Conservation (phyloP, 2,329 filamentous ascomycete genomes). For the Pleomassaria siparia region DNA sequence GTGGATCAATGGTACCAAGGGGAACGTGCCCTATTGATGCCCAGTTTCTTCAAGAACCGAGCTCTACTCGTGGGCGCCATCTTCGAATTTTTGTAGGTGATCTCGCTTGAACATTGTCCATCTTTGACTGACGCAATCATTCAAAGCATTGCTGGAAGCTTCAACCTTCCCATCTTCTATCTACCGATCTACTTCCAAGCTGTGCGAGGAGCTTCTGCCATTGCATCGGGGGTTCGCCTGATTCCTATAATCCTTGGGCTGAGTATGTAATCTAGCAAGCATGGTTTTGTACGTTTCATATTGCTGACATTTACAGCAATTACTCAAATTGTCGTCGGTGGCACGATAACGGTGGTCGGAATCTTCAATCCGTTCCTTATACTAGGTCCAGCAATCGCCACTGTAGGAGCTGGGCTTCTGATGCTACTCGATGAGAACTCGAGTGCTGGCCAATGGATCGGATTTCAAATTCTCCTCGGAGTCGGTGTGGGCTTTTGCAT, state of each 20-base stretch:
- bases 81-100: not conserved
- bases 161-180: constrained; percentile 46
- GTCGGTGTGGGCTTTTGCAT: constrained; percentile 20
- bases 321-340: constrained; percentile 33
- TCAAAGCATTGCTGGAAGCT: constrained; percentile 28
- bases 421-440: constrained; percentile 21
- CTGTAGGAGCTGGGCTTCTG: constrained; percentile 33
- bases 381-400: constrained; percentile 20
- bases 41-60: constrained; percentile 40
- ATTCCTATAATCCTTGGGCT: constrained; percentile 42
- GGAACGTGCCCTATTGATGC: constrained; percentile 43
- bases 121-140: constrained; percentile 29
- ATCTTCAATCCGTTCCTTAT: constrained; percentile 45
- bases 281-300: not conserved
- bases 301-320: constrained; percentile 12
- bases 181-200: constrained; percentile 52
- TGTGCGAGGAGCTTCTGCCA: constrained; percentile 36
- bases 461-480: constrained; percentile 30
- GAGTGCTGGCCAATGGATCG: constrained; percentile 25
- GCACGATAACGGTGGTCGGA: constrained; percentile 33
- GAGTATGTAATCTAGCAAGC: constrained; percentile 1
- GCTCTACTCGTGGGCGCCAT: not conserved
- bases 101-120: not conserved
- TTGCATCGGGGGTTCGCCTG: constrained; percentile 43
- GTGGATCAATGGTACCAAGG: constrained; percentile 38